Evolutionary conservation across 2,329 filamentous ascomycete genomes (phyloP), one percentile per base, ranked within the genome.

Genomic region (Tetracladium maxilliforme): DNA sequence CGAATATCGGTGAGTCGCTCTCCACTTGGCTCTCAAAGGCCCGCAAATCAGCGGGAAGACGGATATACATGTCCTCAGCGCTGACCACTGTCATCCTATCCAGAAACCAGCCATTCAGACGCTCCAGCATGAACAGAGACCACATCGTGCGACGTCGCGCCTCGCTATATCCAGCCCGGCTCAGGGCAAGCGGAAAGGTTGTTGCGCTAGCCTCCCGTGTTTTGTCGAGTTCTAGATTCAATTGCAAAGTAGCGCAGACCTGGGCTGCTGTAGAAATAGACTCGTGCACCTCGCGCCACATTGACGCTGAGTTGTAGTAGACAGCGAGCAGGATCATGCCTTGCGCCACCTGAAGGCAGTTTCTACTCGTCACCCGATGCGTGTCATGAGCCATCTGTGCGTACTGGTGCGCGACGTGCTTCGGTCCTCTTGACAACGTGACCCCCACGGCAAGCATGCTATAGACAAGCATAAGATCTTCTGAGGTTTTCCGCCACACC

Each of bases 121-220:
- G 64, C 48, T 83, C 78, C 44, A 79, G 61, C 36, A 81, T 51
- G 36, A 74, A 79, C 25, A 70, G 63, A 15, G 70, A 67, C 76
- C 76, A 84, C 39, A 81, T 75, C 0, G 74, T 81, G 28, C 78
- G 60, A 33, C 76, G 61, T 31, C 70, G 62, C 37, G 72, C 74
- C 47, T 84, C 78, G 14, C 64, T 61, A 35, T 73, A 64, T 16
- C 64, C 67, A 24, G 49, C 47, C 29, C 56, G 59, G 35, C 61
- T 65, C 33, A 79, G 55, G 12, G 59, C 65, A 38, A 69, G 72
- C 5, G 69, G 67, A n/a, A n/a, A n/a, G n/a, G n/a, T n/a, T n/a
- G n/a, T n/a, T n/a, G n/a, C n/a, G n/a, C n/a, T n/a, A n/a, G n/a
- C n/a, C n/a, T n/a, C n/a, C n/a, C n/a, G n/a, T n/a, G n/a, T n/a